Evolutionary conservation across 2,329 filamentous ascomycete species (phyloP), one percentile per base, ranked within the genome.

Genomic region (Fusarium sp.): DNA sequence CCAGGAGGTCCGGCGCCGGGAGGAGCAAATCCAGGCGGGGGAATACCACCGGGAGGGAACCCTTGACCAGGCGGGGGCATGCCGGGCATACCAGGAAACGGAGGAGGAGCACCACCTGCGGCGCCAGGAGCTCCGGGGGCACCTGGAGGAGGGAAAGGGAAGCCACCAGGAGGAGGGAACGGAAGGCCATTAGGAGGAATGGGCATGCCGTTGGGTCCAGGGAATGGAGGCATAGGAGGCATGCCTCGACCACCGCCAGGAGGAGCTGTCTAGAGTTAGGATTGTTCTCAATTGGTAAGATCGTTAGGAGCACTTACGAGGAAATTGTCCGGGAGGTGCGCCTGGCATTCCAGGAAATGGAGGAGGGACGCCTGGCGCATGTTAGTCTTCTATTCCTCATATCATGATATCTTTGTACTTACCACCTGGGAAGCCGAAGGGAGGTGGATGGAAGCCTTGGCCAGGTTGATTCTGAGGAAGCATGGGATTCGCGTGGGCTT

Each of bases 401-500:
- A 49, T 23, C 77, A 76, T 13, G 80, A 70, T 74, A 32, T 56
- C 42, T 51, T 59, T 9, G 68, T 48, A 77, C 78, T 75, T 77
- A 77, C 81, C 83, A 67, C 88, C 88, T 46, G 90, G 89, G 77
- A 93, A 90, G 63, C 82, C 85, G 76, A 90, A 92, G 34, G 88
- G 81, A 71, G 86, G 84, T 32, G 85, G 84, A 54, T 86, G 79
- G 68, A 82, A 80, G 72, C 80, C 81, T 25, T 83, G 83, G 68
- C 86, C 86, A 51, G 88, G 88, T 78, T 90, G 90, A 81, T 90
- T 90, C 76, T 90, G 88, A 13, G 85, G 87, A 50, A 95, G 89
- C 89, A 96, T 93, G 54, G 92, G 94, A 80, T 97, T 98, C 66
- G 89, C 89, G 77, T 90, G 89, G 70, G 91, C 90, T 80, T 98